Evolutionary conservation across 1,139 yeast species (phyloP).

Genomic region (Geotrichum histeridarum): DNA sequence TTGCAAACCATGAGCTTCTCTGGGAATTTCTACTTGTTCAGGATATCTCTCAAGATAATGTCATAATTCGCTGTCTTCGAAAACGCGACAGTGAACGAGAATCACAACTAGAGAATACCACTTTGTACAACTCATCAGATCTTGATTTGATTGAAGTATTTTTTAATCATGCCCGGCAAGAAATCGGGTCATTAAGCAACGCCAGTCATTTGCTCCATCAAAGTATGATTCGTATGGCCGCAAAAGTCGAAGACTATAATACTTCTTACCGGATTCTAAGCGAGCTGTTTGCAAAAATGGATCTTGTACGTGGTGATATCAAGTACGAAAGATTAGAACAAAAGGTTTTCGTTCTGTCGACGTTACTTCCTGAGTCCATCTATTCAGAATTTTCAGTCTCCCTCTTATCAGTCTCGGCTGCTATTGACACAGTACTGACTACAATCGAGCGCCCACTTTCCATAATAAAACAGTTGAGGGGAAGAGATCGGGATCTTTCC

Average conservation of each 20-base stretch:
- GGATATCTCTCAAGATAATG: conserved; percentile 35
- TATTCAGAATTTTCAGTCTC: conserved; percentile 11
- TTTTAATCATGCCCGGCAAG: conserved; percentile 29
- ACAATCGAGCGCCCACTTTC: conserved; percentile 12
- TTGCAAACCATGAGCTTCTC: conserved; percentile 38
- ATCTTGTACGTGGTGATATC: conserved; percentile 7
- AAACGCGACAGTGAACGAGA: conserved; percentile 36
- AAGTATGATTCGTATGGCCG: conserved; percentile 22
- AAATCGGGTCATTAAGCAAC: conserved; percentile 22
- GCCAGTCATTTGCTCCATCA: conserved; percentile 22
- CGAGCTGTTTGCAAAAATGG: conserved; percentile 21
- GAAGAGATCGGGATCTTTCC: neutral
- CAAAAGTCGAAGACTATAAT: conserved; percentile 25
- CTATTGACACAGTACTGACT: conserved; percentile 5
- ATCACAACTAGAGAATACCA: conserved; percentile 30
- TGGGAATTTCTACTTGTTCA: conserved; percentile 46
- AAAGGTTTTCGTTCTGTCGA: conserved; percentile 3
- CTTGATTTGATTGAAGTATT: conserved; percentile 28
- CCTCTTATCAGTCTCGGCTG: conserved; percentile 5
- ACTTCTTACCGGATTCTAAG: conserved; percentile 25
- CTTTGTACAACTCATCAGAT: conserved; percentile 26
- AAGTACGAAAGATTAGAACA: conserved; percentile 1
- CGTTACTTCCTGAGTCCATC: conserved; percentile 1
- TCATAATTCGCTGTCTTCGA: conserved; percentile 36
- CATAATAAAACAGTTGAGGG: conserved; percentile 5